Percentiles rank a stretch among this genome's conserved stretches.
These are phyloP conservation scores for Sugiyamaella paludigena DNA, from an alignment of 1,139 yeast genomes.

Conservation along the genomic window DNA sequence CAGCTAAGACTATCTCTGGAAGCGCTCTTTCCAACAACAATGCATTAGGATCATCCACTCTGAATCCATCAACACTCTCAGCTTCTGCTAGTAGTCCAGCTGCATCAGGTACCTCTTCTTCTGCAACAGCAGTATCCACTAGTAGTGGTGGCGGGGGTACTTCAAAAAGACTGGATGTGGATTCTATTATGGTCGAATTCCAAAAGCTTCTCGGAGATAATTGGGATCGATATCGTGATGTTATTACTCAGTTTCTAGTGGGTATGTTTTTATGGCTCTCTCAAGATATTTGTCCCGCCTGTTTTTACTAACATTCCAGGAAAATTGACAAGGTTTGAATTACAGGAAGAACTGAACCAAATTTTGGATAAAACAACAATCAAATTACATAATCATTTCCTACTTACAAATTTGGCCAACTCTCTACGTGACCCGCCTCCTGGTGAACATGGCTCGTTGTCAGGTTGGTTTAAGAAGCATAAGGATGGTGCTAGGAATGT, in stretches of 20 bases:
- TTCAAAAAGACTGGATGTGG: conserved; percentile 60
- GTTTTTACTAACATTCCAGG: conserved; percentile 14
- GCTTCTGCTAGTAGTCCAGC: too few species aligned
- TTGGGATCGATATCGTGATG: conserved; percentile 86
- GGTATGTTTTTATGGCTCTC: too few species aligned
- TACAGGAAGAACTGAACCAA: conserved; percentile 54
- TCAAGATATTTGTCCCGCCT: too few species aligned
- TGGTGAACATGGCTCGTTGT: conserved; percentile 47
- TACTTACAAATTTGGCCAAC: conserved; percentile 80
- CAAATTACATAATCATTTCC: conserved; percentile 72
- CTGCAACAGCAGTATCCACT: conserved; percentile 1
- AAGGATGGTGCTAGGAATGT: conserved; percentile 28
- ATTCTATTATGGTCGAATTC: conserved; percentile 67
- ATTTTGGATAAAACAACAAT: conserved; percentile 53
- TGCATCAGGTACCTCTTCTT: neutral
- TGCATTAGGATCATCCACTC: neutral
- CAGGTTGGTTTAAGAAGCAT: conserved; percentile 50
- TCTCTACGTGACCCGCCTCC: conserved; percentile 70
- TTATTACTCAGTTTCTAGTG: conserved; percentile 65
- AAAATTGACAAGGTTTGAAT: conserved; percentile 71
- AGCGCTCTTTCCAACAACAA: conserved; percentile 6
- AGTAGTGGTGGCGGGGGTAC: conserved; percentile 3
- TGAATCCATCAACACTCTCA: too few species aligned
- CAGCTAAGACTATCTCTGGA: conserved; percentile 10
- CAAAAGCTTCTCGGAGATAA: conserved; percentile 66